Base-by-base conservation (phyloP, 371 early-diverging fungal genomes). In the Batkoa obscura region DNA sequence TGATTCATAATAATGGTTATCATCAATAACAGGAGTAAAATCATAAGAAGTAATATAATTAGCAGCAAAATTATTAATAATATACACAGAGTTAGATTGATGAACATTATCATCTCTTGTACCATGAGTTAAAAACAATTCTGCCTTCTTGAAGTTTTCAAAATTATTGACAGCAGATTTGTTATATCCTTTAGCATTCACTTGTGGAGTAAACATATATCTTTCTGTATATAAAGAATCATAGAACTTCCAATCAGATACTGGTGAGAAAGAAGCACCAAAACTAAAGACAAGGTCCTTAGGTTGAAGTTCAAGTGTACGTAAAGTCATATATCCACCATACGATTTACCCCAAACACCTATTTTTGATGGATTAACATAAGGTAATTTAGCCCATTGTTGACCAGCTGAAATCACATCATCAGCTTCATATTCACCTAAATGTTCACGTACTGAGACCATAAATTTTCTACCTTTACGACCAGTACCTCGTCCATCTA, bases 301-400 rank as follows among this genome's bases (percentile, higher is more conserved):
- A 45, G 45, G 45, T 15, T 45, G 45, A 3, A 80, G 72, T 67
- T 97, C 96, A 34, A 94, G 72, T 1, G 83, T 73, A 60, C 90
- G 89, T 49, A 81, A 59, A 0, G 94, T 80, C 71, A 86, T 69
- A 60, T 82, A 95, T 2, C 95, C 98, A 52, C 98, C 98, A 65
- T 85, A 97, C 4, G 88, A 88, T 89, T 76, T 63, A 30, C 98
- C 98, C 95, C 94, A 94, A 48, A 97, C 85, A 32, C 84, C 94
- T 15, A 94, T 73, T 23, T 80, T 68, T 10, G 72, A 66, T 1
- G 72, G 62, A 65, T 93, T 88, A 33, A 92, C 81, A 63, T 83
- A 95, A 2, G 80, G 61, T 42, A 76, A 68, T 2, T 61, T 59
- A 23, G 76, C 69, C 72, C 88, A 78, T 59, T 76, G 72, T 68